A percentile compares a stretch with the other conserved stretches of the same genome.
phyloP scores from a whole-genome alignment of 2,329 filamentous ascomycete species.

The Aspergillus sergii region DNA sequence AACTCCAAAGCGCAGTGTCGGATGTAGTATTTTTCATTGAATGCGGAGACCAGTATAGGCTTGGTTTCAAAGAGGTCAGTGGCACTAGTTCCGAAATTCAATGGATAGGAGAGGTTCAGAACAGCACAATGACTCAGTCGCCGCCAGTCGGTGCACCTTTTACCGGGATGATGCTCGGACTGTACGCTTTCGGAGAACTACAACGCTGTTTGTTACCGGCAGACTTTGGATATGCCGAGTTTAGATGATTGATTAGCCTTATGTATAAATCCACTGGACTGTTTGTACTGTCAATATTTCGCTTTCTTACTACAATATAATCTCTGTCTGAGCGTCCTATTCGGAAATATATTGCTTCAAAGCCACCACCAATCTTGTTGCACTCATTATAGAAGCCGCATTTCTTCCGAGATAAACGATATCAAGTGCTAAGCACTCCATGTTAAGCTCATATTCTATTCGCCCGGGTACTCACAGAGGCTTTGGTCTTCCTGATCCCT shows the following conservation, averaged over 20 bases:
- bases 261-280: background rate
- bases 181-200: constrained; percentile 48
- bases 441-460: too few species aligned
- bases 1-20: constrained; percentile 9
- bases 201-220: constrained; percentile 45
- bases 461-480: too few species aligned
- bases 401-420: too few species aligned
- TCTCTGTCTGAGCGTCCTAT: too few species aligned
- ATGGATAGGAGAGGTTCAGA: constrained; percentile 35
- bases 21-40: constrained; percentile 32
- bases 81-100: constrained; percentile 9
- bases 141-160: constrained; percentile 46
- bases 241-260: background rate
- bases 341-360: too few species aligned
- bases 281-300: background rate
- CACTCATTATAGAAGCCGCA: too few species aligned
- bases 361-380: too few species aligned
- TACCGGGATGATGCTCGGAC: constrained; percentile 51
- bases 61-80: constrained; percentile 29
- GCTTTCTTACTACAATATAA: background rate
- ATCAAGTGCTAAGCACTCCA: too few species aligned
- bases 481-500: too few species aligned
- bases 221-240: constrained; percentile 42
- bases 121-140: constrained; percentile 34
- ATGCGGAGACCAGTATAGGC: constrained; percentile 34